Evolutionary conservation across 257 asterid species (phyloP), one percentile per base, ranked within the genome.

Genomic region (Ilex asprella): DNA sequence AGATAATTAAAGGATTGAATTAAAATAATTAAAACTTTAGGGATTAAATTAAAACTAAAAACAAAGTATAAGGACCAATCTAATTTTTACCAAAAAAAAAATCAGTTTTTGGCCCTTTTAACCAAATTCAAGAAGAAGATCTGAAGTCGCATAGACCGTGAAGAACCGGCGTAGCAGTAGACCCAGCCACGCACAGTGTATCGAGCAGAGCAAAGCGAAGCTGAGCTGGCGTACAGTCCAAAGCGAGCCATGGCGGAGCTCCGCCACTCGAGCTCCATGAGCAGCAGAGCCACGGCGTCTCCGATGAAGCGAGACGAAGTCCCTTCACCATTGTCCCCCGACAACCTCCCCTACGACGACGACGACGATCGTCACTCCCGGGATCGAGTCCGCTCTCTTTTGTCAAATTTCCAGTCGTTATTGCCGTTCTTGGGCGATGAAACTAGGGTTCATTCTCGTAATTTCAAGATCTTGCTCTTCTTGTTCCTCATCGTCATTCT

Each of bases 171-270:
- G 41, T 8, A 35, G 41, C 41, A 35, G 41, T 35, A 35, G 41
- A 8, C 41, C 3, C 41, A 35, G 7, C 5, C 52, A 11, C 47
- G 47, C 47, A 41, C 47, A 41, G 47, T 41, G 47, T 41, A 11
- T 41, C 55, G 13, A 14, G 77, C 64, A 39, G 70, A 66, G 30
- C 57, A 63, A 54, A 61, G 73, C 65, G 54, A 31, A 49, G 56
- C 54, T 53, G 39, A 88, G 81, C 95, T 93, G 99, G 99, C 95
- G 79, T 87, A 63, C 82, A 93, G 99, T 70, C 99, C 99, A 52
- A 93, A 89, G 75, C 86, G 95, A 67, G 96, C 86, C 35, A 87
- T 77, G 99, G 99, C 91, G 86, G 99, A 93, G 87, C 92, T 93
- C 79, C 99, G 97, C 78, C 97, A 89, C 73, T 87, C 99, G 47